Percentiles rank a stretch among this genome's conserved stretches.
These are phyloP conservation scores for Camellia lanceoleosa DNA, from an alignment of 148 eudicot species.

Conservation along the genomic window DNA sequence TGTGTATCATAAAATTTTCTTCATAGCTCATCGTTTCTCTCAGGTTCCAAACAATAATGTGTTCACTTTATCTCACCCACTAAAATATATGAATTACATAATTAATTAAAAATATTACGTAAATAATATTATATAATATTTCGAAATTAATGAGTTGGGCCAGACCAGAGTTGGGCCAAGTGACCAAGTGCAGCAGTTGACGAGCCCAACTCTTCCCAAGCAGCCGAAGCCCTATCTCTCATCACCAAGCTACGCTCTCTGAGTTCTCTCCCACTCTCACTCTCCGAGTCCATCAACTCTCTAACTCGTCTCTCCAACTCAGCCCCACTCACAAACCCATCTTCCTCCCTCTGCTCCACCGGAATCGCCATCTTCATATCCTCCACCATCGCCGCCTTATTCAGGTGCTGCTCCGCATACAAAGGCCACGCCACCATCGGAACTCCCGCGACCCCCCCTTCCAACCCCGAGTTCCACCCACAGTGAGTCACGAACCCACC, in stretches of 20 bases:
- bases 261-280: not conserved
- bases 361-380: slow-evolving; percentile 27
- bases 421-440: slow-evolving; percentile 40
- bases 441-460: slow-evolving; percentile 23
- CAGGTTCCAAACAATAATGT: too few species aligned
- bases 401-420: slow-evolving; percentile 31
- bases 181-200: not conserved
- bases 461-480: slow-evolving; percentile 36
- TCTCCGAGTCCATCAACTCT: not conserved
- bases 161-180: not conserved
- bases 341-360: slow-evolving; percentile 12
- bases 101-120: too few species aligned
- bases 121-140: too few species aligned
- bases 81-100: too few species aligned
- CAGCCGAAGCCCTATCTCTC: not conserved
- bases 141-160: too few species aligned
- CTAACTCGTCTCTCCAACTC: not conserved
- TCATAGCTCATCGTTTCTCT: too few species aligned
- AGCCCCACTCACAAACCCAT: not conserved
- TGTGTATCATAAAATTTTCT: too few species aligned
- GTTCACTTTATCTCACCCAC: too few species aligned
- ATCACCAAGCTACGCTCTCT: not conserved
- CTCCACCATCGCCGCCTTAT: slow-evolving; percentile 22
- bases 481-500: slow-evolving; percentile 35
- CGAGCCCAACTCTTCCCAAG: not conserved